A percentile compares a stretch with the other conserved stretches of the same genome.
phyloP scores from a whole-genome alignment of 2,329 filamentous ascomycete species.

The Pyrenophora graminea region DNA sequence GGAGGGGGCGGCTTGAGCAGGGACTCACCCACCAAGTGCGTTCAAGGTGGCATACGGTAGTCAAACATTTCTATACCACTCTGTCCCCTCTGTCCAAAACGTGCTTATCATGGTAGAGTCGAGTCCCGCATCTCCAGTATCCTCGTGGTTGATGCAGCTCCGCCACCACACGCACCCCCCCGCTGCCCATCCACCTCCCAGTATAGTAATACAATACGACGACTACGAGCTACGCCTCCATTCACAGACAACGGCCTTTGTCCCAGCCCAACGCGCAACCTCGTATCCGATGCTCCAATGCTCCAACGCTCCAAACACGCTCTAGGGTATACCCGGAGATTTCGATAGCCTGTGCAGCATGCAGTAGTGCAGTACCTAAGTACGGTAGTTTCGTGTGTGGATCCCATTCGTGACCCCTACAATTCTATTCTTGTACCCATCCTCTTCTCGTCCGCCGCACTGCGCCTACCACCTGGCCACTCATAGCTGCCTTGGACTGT shows the following conservation, averaged over 20 bases:
- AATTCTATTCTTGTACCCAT: constrained; percentile 7
- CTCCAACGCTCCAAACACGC: background rate
- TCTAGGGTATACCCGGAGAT: constrained; percentile 9
- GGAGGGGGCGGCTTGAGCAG: background rate
- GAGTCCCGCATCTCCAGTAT: no score
- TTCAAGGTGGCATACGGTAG: background rate
- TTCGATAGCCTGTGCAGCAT: constrained; percentile 22
- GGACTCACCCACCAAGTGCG: background rate
- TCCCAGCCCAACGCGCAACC: background rate
- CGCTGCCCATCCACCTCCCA: background rate
- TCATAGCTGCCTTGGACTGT: background rate
- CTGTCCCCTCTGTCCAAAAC: no score
- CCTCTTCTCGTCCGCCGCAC: constrained; percentile 14
- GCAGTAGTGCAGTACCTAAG: background rate
- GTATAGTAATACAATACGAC: background rate
- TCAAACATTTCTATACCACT: no score
- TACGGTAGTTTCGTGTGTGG: background rate
- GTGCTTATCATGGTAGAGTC: no score
- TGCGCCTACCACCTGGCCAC: background rate
- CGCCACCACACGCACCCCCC: background rate
- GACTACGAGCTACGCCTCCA: background rate
- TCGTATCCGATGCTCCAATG: constrained; percentile 2
- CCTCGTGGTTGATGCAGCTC: background rate
- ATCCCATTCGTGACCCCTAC: constrained; percentile 7
- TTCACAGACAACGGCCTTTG: background rate